Evolutionary conservation across 78 protist species (phyloP).

Genomic region (Guillardia theta): DNA sequence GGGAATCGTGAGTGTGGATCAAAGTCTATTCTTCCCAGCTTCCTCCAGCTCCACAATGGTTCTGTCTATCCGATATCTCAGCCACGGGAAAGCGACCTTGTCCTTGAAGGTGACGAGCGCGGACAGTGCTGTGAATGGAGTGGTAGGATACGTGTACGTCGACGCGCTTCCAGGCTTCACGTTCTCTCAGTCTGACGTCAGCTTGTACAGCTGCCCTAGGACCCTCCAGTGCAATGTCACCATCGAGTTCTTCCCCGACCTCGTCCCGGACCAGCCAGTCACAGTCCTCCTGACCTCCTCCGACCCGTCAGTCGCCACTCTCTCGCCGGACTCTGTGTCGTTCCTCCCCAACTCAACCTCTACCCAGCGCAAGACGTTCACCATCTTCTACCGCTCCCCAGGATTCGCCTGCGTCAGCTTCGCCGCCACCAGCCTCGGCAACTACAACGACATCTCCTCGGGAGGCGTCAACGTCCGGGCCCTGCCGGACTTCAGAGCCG

Average conservation of each 20-base stretch:
- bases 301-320: not conserved
- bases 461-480: conserved; percentile 19
- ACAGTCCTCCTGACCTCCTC: not conserved
- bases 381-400: not conserved
- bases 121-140: not conserved
- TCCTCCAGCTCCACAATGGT: not conserved
- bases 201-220: not conserved
- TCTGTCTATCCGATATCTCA: not conserved
- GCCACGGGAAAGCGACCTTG: not conserved
- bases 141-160: not conserved
- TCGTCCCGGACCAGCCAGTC: not conserved
- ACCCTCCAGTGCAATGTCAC: not conserved
- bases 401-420: not conserved
- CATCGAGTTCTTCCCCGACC: not conserved
- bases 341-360: too few species aligned
- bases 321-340: not conserved
- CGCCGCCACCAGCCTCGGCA: not conserved
- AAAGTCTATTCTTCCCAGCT: not conserved
- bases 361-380: not conserved
- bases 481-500: not conserved
- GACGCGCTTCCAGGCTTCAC: not conserved
- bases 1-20: not conserved
- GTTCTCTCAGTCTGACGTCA: not conserved
- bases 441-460: not conserved
- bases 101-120: not conserved